phyloP scores from a whole-genome alignment of 1,284 basidiomycete species.

The Puccinia novopanici region DNA sequence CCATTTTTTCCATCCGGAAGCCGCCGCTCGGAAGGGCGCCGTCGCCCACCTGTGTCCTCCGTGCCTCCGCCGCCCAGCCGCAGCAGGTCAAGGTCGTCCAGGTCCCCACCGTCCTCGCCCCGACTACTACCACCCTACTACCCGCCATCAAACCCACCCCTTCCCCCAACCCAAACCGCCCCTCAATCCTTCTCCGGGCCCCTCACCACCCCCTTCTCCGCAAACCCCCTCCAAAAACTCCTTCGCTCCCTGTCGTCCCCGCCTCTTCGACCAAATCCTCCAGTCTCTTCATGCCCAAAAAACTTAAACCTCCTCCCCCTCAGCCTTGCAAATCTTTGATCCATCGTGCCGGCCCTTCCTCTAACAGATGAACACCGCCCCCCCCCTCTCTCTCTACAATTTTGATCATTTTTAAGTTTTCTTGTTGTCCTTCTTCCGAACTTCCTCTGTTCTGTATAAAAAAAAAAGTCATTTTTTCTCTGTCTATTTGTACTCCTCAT shows the following conservation, averaged over 20 bases:
- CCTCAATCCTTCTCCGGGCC: not conserved
- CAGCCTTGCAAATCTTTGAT: slow-evolving; percentile 5
- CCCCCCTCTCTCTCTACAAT: not conserved
- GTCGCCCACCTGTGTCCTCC: not conserved
- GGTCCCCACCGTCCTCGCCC: not conserved
- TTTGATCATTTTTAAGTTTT: not conserved
- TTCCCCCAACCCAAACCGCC: not conserved
- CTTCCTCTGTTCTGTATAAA: not conserved
- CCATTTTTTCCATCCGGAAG: slow-evolving; percentile 16
- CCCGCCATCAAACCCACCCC: not conserved
- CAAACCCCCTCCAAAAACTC: not conserved
- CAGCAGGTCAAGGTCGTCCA: not conserved
- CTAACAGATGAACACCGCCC: not conserved
- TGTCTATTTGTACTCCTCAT: too few relatives aligned
- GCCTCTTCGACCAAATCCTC: not conserved
- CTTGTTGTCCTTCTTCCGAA: not conserved
- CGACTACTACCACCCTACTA: not conserved
- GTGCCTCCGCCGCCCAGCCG: not conserved
- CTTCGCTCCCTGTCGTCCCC: not conserved
- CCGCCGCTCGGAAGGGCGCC: slow-evolving; percentile 5
- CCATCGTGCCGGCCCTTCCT: not conserved
- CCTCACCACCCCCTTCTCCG: slow-evolving; percentile 6
- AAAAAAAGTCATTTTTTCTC: too few relatives aligned
- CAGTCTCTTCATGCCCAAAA: slow-evolving; percentile 12
- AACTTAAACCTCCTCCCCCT: not conserved